Percentiles rank a stretch among this genome's conserved stretches.
These are phyloP conservation scores for Paracamarosporium sp. DNA, from an alignment of 2,329 filamentous ascomycete species.

Conservation along the genomic window DNA sequence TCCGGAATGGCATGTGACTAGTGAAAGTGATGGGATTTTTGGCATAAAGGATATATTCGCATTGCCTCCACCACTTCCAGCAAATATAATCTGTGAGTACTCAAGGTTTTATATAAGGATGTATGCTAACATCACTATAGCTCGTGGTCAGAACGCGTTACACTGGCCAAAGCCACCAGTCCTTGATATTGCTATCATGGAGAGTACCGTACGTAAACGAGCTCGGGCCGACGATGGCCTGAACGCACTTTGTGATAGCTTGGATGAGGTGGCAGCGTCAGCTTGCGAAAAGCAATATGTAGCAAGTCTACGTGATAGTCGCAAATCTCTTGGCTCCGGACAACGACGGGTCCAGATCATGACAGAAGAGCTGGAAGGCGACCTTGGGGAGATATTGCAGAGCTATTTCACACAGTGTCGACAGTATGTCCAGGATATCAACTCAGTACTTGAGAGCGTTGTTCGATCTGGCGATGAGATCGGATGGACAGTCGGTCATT, in stretches of 20 bases:
- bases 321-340: slow-evolving; percentile 17
- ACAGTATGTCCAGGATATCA: slow-evolving; percentile 14
- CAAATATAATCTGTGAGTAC: background rate
- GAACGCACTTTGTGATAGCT: background rate
- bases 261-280: background rate
- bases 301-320: slow-evolving; percentile 22
- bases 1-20: background rate
- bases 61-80: background rate
- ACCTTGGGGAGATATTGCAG: slow-evolving; percentile 6
- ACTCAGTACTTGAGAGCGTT: slow-evolving; percentile 4
- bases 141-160: background rate
- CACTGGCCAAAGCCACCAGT: background rate
- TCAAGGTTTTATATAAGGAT: background rate
- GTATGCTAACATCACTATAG: background rate
- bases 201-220: background rate
- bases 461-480: slow-evolving; percentile 8
- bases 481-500: slow-evolving; percentile 9
- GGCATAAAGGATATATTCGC: background rate
- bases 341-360: background rate
- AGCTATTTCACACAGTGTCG: slow-evolving; percentile 20
- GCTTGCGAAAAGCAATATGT: slow-evolving; percentile 29
- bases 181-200: background rate
- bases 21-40: background rate
- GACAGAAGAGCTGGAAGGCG: background rate
- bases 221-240: background rate